A percentile compares a stretch with the other conserved stretches of the same genome.
Evolutionary conservation across 2,329 filamentous ascomycete genomes (phyloP).

Genomic region (Seiridium cupressi): DNA sequence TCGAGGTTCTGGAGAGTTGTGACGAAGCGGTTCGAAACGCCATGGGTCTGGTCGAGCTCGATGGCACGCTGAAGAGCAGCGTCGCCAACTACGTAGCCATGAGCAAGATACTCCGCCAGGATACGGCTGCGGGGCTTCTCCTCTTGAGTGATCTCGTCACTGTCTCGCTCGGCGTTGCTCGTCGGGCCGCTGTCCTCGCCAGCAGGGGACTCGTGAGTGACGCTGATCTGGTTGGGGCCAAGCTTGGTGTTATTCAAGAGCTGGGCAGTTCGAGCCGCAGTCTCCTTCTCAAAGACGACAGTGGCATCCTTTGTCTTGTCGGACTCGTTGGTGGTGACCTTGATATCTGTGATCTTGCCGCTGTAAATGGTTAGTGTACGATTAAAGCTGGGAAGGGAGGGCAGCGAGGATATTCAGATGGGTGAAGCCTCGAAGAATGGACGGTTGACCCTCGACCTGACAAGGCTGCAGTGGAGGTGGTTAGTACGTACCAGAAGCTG

Average conservation of each 20-base stretch:
- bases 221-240: slow-evolving; percentile 77
- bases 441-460: not conserved
- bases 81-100: slow-evolving; percentile 82
- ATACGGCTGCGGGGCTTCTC: slow-evolving; percentile 96
- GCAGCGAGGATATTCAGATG: too few species aligned
- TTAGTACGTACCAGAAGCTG: slow-evolving; percentile 74
- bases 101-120: slow-evolving; percentile 92
- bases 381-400: too few species aligned
- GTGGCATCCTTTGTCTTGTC: slow-evolving; percentile 76
- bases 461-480: not conserved
- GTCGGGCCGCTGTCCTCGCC: slow-evolving; percentile 57
- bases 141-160: slow-evolving; percentile 81
- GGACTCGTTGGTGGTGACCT: slow-evolving; percentile 56
- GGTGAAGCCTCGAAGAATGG: too few species aligned
- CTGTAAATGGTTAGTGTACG: slow-evolving; percentile 39
- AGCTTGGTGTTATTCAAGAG: slow-evolving; percentile 97
- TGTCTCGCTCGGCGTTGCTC: slow-evolving; percentile 55
- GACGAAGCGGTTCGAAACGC: slow-evolving; percentile 78
- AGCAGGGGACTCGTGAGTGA: slow-evolving; percentile 62
- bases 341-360: slow-evolving; percentile 86
- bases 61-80: slow-evolving; percentile 78
- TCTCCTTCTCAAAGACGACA: slow-evolving; percentile 97
- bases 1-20: slow-evolving; percentile 75
- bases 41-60: slow-evolving; percentile 85
- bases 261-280: slow-evolving; percentile 93